Evolutionary conservation across 495 filamentous ascomycete species (phyloP), one percentile per base, ranked within the genome.

Genomic region (Penicillium cataractarum): DNA sequence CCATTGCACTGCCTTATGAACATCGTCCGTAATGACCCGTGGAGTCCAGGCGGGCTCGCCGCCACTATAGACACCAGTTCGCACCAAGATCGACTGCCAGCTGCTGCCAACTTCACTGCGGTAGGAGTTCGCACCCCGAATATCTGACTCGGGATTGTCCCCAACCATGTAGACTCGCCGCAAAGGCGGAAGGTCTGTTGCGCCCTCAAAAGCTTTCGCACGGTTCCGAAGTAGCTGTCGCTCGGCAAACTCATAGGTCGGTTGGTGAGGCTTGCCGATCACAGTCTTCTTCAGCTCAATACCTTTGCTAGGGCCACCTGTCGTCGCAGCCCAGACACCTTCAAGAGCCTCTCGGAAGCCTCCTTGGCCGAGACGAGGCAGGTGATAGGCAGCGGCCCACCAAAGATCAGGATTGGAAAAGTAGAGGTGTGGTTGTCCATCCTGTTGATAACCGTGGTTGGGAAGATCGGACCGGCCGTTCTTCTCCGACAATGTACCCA

Each of bases 101-200:
- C 85, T 74, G 24, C 87, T 92, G 7, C 89, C 89, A 44, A 76
- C 64, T 9, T 79, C 74, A 61, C 89, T 92, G 13, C 70, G 67
- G 72, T 89, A 95, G 32, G 80, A 80, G 67, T 97, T 98, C 26
- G 91, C 94, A n/a, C 96, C 95, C 13, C 82, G 77, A 60, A 99
- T 96, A 74, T 99, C 95, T 31, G 87, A 91, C 70, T 91, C 91
- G 0, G 95, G 94, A 65, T 98, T 99, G 67, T 99, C 95, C 0
- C 95, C 95, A n/a, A 99, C 83, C 94, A 98, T 97, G 68, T 96
- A 98, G 6, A 99, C 91, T 15, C 80, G 83, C 67, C 77, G 74
- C 61, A 97, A 70, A 17, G 76, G 77, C 8, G 69, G 70, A 1
- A 79, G 60, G 17, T 76, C 64, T 37, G 72, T 63, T 17, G 67